Evolutionary conservation across 345 rosid species (phyloP).

Genomic region (Adansonia digitata): DNA sequence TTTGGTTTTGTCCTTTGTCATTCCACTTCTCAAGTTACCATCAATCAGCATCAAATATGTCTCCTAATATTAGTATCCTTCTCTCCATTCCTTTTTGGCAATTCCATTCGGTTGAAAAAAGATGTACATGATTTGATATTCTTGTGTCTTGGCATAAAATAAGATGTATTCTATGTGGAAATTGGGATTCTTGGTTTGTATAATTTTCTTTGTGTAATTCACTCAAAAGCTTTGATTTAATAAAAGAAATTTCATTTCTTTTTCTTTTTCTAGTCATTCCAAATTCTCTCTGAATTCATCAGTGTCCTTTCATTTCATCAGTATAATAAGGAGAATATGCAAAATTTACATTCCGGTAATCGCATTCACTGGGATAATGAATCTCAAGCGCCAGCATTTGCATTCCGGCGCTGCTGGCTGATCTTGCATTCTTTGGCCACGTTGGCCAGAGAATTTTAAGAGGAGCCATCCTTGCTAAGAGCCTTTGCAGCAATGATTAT

Average conservation of each 20-base stretch:
- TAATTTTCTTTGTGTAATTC: slow-evolving; percentile 6
- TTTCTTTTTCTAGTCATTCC: not conserved
- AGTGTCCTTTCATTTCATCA: too few relatives aligned
- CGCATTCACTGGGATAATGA: too few relatives aligned
- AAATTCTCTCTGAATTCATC: not conserved
- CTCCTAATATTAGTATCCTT: not conserved
- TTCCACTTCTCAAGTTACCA: slow-evolving; percentile 9
- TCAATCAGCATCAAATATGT: not conserved
- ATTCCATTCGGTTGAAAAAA: slow-evolving; percentile 10
- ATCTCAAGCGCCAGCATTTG: too few relatives aligned
- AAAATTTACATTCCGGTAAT: too few relatives aligned
- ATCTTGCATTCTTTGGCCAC: too few relatives aligned
- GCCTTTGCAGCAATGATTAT: too few relatives aligned
- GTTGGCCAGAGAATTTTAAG: too few relatives aligned
- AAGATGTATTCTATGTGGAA: slow-evolving; percentile 9
- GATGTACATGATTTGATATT: slow-evolving; percentile 32
- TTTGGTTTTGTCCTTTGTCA: slow-evolving; percentile 20
- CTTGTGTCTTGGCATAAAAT: slow-evolving; percentile 7
- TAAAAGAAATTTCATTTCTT: not conserved
- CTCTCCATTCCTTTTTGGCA: not conserved
- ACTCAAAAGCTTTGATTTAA: slow-evolving; percentile 11
- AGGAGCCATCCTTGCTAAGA: too few relatives aligned
- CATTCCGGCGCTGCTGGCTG: too few relatives aligned
- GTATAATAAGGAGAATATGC: too few relatives aligned
- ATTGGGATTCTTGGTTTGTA: slow-evolving; percentile 13